These are phyloP conservation scores for Microascus cirrosus DNA, from an alignment of 2,329 filamentous ascomycete genomes.

Conservation along the genomic window DNA sequence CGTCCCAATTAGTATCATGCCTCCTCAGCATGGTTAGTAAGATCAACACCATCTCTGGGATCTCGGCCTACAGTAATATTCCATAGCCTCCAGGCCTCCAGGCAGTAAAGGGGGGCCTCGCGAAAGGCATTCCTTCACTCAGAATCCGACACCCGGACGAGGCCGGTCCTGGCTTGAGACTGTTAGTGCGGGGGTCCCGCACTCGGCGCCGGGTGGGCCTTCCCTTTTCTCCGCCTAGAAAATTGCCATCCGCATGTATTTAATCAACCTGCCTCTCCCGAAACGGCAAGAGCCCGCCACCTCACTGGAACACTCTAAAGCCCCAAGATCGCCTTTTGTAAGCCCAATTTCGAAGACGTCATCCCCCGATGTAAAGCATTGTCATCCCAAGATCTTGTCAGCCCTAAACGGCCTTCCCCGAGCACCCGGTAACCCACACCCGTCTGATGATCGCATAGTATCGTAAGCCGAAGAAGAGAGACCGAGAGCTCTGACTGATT, in stretches of 20 bases:
- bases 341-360: not conserved
- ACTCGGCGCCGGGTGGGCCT: not conserved
- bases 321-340: not conserved
- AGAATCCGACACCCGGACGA: not conserved
- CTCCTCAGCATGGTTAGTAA: too few relatives aligned
- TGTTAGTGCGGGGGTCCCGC: not conserved
- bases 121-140: too few relatives aligned
- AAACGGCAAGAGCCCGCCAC: not conserved
- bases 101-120: too few relatives aligned
- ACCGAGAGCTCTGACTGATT: not conserved
- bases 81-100: too few relatives aligned
- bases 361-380: not conserved
- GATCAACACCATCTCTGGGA: too few relatives aligned
- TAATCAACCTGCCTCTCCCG: not conserved
- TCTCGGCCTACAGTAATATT: too few relatives aligned
- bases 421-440: not conserved
- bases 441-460: not conserved
- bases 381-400: not conserved
- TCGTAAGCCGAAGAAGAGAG: not conserved
- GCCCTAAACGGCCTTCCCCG: not conserved
- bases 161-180: not conserved
- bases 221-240: not conserved
- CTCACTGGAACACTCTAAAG: not conserved
- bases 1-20: too few relatives aligned
- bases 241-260: not conserved